Evolutionary conservation across 2,329 filamentous ascomycete genomes (phyloP).

Genomic region (Talaromyces islandicus): DNA sequence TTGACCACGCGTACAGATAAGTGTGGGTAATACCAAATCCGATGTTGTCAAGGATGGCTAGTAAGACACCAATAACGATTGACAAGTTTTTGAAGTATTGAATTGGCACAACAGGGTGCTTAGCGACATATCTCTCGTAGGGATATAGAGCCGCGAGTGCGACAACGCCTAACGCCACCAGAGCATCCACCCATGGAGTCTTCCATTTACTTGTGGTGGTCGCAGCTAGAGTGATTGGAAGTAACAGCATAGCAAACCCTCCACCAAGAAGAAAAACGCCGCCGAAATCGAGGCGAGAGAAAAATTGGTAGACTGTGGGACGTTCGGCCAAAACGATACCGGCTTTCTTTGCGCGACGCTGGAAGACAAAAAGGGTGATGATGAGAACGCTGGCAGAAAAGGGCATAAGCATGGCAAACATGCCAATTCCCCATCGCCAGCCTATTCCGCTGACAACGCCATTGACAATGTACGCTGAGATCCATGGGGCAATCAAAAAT

Average conservation of each 20-base stretch:
- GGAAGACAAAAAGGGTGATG: constrained; percentile 31
- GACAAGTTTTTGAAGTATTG: constrained; percentile 41
- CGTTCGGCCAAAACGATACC: constrained; percentile 22
- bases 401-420: constrained; percentile 40
- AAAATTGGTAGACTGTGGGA: constrained; percentile 22
- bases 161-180: constrained; percentile 40
- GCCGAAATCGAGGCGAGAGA: constrained; percentile 29
- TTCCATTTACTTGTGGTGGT: constrained; percentile 37
- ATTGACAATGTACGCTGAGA: constrained; percentile 37
- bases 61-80: constrained; percentile 36
- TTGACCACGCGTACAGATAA: constrained; percentile 44
- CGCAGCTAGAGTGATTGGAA: constrained; percentile 44
- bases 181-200: constrained; percentile 40
- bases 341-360: constrained; percentile 25
- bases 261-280: constrained; percentile 44
- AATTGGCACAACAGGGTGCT: constrained; percentile 41
- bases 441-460: constrained; percentile 35
- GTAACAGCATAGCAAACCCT: constrained; percentile 44
- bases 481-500: constrained; percentile 37
- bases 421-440: constrained; percentile 42
- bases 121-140: constrained; percentile 44
- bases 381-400: constrained; percentile 31
- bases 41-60: constrained; percentile 39
- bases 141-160: constrained; percentile 40
- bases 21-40: constrained; percentile 43